Base-by-base conservation (phyloP, 306 rosid species). In the Vigna hirtella region DNA sequence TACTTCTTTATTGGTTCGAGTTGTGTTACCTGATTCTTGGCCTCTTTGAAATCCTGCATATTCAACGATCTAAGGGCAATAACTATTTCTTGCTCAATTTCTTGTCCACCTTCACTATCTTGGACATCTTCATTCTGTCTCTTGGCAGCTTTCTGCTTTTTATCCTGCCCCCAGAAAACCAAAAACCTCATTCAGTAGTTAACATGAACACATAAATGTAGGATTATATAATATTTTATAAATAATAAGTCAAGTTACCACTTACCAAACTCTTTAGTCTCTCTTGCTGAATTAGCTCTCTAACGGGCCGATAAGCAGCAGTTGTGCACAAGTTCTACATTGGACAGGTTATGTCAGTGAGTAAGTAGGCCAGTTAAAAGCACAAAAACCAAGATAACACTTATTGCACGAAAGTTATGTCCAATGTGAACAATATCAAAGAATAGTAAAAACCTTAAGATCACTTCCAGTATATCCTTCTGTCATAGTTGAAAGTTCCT, bases 401-500 rank as follows among this genome's bases (percentile, higher is more conserved):
- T 72, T 8, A 45, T 6, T 13, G 2, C 22, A 34, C 51, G 7
- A 61, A 20, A 16, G 30, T 7, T 32, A 14, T 0, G 4, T 32
- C 40, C 12, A 61, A 5, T 6, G 13, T 15, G 10, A 30, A 61
- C 36, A 34, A 30, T 47, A 50, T 66, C 28, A 24, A 51, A 52
- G 12, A 61, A 69, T 52, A 26, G 11, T 15, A 32, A 14, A 67
- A 76, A 93, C 99, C 99, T 90, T 93, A 1, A 95, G 87, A 87
- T 95, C 99, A 78, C 99, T 95, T 84, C 99, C 99, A 58, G 90
- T 88, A 66, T 85, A 95, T 76, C 98, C 99, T 84, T 93, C 99
- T 24, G 97, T 93, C 87, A 93, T 81, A 58, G 81, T 85, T 76
- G 96, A 94, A 2, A 95, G 90, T 77, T 87, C 88, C 93, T 88